Evolutionary conservation across 768 basidiomycete genomes (phyloP).

Genomic region (Pluteus cervinus): DNA sequence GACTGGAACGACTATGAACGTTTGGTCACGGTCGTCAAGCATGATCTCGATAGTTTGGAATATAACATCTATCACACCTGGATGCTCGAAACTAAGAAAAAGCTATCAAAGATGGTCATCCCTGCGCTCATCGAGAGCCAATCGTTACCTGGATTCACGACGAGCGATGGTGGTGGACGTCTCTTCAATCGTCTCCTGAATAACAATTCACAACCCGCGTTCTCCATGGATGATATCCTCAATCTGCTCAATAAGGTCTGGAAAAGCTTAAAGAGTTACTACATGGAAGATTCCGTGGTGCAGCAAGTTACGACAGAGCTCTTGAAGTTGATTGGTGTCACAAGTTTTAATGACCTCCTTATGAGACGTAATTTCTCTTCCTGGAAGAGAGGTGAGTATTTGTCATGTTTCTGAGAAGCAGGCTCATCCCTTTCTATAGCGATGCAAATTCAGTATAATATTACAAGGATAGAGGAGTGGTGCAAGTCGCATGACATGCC

Average conservation of each 20-base stretch:
- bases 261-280: slow-evolving; percentile 97
- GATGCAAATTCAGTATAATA: slow-evolving; percentile 99
- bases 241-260: slow-evolving; percentile 96
- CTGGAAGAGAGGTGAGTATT: slow-evolving; percentile 89
- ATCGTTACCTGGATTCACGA: slow-evolving; percentile 95
- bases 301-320: slow-evolving; percentile 95
- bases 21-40: slow-evolving; percentile 95
- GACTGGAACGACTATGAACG: slow-evolving; percentile 98
- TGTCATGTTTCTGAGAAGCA: neutral
- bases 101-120: slow-evolving; percentile 94
- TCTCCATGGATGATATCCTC: slow-evolving; percentile 96
- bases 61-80: slow-evolving; percentile 99
- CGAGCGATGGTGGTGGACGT: slow-evolving; percentile 87
- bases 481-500: slow-evolving; percentile 99
- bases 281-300: slow-evolving; percentile 95
- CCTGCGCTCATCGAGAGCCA: slow-evolving; percentile 98
- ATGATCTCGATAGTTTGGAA: slow-evolving; percentile 96
- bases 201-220: slow-evolving; percentile 83
- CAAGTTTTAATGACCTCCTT: slow-evolving; percentile 95
- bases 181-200: slow-evolving; percentile 91
- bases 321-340: slow-evolving; percentile 91
- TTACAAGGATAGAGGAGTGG: slow-evolving; percentile 97
- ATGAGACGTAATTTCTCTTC: slow-evolving; percentile 99
- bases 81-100: slow-evolving; percentile 98
- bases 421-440: slow-evolving; percentile 40